Evolutionary conservation across 495 filamentous ascomycete genomes (phyloP).

Genomic region (Daldinia decipiens): DNA sequence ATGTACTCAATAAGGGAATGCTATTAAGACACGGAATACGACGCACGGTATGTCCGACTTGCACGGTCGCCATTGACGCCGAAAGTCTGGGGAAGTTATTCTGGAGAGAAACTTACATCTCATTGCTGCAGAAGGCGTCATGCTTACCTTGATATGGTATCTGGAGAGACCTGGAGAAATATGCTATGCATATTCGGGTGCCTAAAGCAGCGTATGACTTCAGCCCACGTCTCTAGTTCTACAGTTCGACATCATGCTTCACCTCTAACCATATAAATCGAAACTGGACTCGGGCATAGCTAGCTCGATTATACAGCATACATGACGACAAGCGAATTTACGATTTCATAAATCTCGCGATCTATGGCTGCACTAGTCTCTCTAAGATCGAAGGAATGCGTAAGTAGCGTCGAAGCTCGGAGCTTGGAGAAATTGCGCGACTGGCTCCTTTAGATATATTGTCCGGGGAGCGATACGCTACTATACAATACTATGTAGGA

Average conservation of each 20-base stretch:
- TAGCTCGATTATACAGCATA: neutral
- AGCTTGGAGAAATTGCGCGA: slow-evolving; percentile 32
- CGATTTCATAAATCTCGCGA: neutral
- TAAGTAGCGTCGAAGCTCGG: slow-evolving; percentile 24
- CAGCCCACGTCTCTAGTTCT: neutral
- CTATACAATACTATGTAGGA: no score
- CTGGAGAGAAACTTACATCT: neutral
- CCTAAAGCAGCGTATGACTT: neutral
- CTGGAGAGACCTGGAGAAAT: neutral
- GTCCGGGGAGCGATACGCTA: slow-evolving; percentile 9
- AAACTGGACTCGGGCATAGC: neutral
- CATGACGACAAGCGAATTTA: neutral
- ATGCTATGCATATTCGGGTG: neutral
- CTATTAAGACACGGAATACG: slow-evolving; percentile 14
- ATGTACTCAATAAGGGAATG: slow-evolving; percentile 13
- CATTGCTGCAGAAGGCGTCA: neutral
- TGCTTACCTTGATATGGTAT: neutral
- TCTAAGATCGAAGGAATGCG: slow-evolving; percentile 6
- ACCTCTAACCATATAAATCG: neutral
- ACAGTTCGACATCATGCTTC: neutral
- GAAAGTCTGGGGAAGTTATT: slow-evolving; percentile 10
- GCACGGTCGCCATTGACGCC: slow-evolving; percentile 4
- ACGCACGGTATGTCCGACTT: slow-evolving; percentile 23
- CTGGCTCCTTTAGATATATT: slow-evolving; percentile 22
- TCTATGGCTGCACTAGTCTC: neutral